Percentiles rank a stretch among this genome's conserved stretches.
These are phyloP conservation scores for Conoideocrella luteorostrata DNA, from an alignment of 2,329 filamentous ascomycete genomes.

Conservation along the genomic window DNA sequence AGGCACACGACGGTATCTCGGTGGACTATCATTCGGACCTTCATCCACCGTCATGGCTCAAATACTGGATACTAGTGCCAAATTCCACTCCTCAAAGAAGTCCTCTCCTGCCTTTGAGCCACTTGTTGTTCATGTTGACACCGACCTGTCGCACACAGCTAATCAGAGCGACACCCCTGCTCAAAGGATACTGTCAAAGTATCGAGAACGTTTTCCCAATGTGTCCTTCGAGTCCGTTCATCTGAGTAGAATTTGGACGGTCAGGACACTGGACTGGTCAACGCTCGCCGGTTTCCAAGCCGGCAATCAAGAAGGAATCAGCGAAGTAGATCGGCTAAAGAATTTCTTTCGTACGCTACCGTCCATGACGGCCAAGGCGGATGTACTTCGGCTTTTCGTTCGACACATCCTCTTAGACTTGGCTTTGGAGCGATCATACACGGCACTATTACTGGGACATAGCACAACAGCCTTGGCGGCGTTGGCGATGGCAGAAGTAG, in stretches of 20 bases:
- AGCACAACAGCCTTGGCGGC: conserved; percentile 85
- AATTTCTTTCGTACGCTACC: conserved; percentile 54
- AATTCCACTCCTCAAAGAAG: conserved; percentile 57
- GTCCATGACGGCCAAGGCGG: conserved; percentile 68
- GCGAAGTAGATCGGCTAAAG: conserved; percentile 40
- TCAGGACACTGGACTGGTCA: conserved; percentile 48
- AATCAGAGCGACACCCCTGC: conserved; percentile 24
- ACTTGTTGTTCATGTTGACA: conserved; percentile 50
- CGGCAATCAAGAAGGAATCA: conserved; percentile 5
- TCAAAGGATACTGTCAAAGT: conserved; percentile 41
- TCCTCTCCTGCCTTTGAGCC: conserved; percentile 63
- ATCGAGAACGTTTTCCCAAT: conserved; percentile 57
- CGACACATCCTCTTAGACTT: conserved; percentile 64
- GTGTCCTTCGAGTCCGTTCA: conserved; percentile 57
- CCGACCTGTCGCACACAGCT: conserved; percentile 22
- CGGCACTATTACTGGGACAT: conserved; percentile 73
- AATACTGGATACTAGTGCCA: conserved; percentile 64
- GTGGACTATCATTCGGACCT: conserved; percentile 77
- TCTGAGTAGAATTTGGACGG: conserved; percentile 55
- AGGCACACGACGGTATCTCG: conserved; percentile 47
- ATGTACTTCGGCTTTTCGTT: conserved; percentile 65
- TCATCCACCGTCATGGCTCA: conserved; percentile 75
- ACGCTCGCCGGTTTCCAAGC: conserved; percentile 27
- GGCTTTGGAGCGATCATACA: conserved; percentile 54
- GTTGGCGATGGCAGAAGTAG: conserved; percentile 77